Conservation (phyloP, 2,329 filamentous ascomycete species). For the Phyllosticta paracitricarpa region DNA sequence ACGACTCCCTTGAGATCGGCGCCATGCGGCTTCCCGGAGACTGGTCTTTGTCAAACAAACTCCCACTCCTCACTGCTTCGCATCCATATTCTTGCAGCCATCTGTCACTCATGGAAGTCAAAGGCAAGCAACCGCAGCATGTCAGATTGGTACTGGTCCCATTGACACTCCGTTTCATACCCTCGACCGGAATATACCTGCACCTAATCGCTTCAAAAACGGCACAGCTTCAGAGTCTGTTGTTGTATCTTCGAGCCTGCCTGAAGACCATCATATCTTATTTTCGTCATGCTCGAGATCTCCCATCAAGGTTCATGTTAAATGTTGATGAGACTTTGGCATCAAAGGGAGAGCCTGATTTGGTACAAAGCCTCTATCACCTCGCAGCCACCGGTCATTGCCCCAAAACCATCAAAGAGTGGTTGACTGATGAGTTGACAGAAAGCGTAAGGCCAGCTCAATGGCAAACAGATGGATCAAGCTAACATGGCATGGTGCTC, state of each 20-base stretch:
- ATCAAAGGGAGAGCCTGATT: slow-evolving; percentile 52
- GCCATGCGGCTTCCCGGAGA: slow-evolving; percentile 44
- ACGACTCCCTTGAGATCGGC: slow-evolving; percentile 75
- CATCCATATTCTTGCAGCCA: slow-evolving; percentile 70
- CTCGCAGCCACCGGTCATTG: slow-evolving; percentile 76
- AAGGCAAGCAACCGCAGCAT: slow-evolving; percentile 27
- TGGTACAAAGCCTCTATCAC: slow-evolving; percentile 73
- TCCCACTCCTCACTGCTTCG: slow-evolving; percentile 53
- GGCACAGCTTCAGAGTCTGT: slow-evolving; percentile 74
- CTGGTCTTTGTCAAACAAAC: slow-evolving; percentile 35
- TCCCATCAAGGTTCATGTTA: slow-evolving; percentile 67
- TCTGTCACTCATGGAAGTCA: slow-evolving; percentile 52
- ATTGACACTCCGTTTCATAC: slow-evolving; percentile 75
- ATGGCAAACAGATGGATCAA: not conserved
- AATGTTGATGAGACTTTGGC: slow-evolving; percentile 67
- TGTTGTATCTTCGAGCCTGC: slow-evolving; percentile 75
- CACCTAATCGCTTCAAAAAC: slow-evolving; percentile 78
- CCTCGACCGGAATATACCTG: slow-evolving; percentile 67
- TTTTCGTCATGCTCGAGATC: slow-evolving; percentile 71
- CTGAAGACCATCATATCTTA: slow-evolving; percentile 70
- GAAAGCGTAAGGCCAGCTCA: slow-evolving; percentile 51
- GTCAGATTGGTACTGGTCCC: slow-evolving; percentile 40
- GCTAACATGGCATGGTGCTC: not conserved
- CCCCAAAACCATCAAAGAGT: slow-evolving; percentile 66
- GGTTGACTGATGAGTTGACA: slow-evolving; percentile 73